A percentile compares a stretch with the other conserved stretches of the same genome.
phyloP scores from a whole-genome alignment of 805 yeast genomes.

The Saturnispora quitensis region DNA sequence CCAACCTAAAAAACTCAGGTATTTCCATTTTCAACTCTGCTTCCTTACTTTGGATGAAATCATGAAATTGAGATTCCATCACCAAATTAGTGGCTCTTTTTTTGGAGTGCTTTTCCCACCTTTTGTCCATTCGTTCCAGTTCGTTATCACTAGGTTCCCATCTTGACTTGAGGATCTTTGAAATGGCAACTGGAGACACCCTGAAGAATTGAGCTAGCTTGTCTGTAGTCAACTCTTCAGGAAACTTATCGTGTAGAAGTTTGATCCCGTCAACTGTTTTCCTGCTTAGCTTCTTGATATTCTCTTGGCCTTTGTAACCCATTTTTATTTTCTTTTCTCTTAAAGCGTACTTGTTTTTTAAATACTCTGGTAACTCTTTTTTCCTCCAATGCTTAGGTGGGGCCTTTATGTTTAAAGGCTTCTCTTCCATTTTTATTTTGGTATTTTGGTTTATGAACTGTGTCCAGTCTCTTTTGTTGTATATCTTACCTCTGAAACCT shows the following conservation, averaged over 20 bases:
- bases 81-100: constrained; percentile 19
- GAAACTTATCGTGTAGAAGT: constrained; percentile 44
- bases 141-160: constrained; percentile 66
- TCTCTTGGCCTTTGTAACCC: constrained; percentile 8
- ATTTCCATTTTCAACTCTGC: constrained; percentile 21
- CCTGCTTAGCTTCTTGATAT: constrained; percentile 63
- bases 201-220: constrained; percentile 56
- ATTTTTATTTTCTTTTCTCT: constrained; percentile 49
- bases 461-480: constrained; percentile 24
- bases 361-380: constrained; percentile 53
- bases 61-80: constrained; percentile 19
- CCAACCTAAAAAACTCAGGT: constrained; percentile 23
- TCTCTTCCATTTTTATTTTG: constrained; percentile 10
- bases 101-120: constrained; percentile 48
- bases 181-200: constrained; percentile 72
- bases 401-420: constrained; percentile 9
- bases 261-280: constrained; percentile 60
- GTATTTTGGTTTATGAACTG: constrained; percentile 14
- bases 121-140: constrained; percentile 31
- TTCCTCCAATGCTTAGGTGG: constrained; percentile 42
- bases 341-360: constrained; percentile 55
- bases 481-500: constrained; percentile 28
- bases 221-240: constrained; percentile 45
- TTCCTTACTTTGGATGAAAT: constrained; percentile 25
- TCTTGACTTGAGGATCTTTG: constrained; percentile 67